Evolutionary conservation across 208 protist genomes (phyloP).

Genomic region (Novymonas esmeraldas): DNA sequence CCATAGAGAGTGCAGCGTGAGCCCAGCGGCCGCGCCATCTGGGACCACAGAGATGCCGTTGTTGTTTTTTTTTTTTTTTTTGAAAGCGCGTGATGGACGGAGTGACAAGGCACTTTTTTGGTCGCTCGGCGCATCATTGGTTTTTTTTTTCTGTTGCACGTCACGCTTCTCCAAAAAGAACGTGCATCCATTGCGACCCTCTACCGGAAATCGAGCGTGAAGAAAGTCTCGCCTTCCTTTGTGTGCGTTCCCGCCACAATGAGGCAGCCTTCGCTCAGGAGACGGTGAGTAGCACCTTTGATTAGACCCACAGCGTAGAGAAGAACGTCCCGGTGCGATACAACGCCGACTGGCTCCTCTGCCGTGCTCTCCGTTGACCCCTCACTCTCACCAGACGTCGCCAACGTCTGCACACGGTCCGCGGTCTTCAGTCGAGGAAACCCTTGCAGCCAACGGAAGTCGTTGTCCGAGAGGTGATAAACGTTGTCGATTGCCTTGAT

Average conservation of each 20-base stretch:
- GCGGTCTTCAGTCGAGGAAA: conserved; percentile 43
- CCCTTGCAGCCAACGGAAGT: conserved; percentile 72
- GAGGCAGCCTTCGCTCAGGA: conserved; percentile 35
- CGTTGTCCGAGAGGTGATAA: conserved; percentile 61
- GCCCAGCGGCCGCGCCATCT: too few relatives aligned
- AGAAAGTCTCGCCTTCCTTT: conserved; percentile 65
- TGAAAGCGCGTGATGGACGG: too few relatives aligned
- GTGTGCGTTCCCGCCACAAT: conserved; percentile 50
- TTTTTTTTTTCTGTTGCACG: conserved; percentile 1
- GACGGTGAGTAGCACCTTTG: conserved; percentile 52
- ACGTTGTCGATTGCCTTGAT: conserved; percentile 69
- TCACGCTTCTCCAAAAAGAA: conserved; percentile 7
- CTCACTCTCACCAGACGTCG: conserved; percentile 24
- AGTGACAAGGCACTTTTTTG: too few relatives aligned
- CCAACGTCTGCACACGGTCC: conserved; percentile 41
- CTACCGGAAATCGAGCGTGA: conserved; percentile 67
- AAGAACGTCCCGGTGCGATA: conserved; percentile 56
- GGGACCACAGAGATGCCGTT: too few relatives aligned
- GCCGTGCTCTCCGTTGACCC: conserved; percentile 11
- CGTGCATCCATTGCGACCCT: background rate
- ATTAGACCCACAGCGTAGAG: conserved; percentile 63
- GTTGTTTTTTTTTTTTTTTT: too few relatives aligned
- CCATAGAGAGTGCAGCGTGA: too few relatives aligned
- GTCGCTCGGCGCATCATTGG: background rate
- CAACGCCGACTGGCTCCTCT: conserved; percentile 16